phyloP scores from a whole-genome alignment of 2,329 filamentous ascomycete species.

The Pestalotiopsis sp. region DNA sequence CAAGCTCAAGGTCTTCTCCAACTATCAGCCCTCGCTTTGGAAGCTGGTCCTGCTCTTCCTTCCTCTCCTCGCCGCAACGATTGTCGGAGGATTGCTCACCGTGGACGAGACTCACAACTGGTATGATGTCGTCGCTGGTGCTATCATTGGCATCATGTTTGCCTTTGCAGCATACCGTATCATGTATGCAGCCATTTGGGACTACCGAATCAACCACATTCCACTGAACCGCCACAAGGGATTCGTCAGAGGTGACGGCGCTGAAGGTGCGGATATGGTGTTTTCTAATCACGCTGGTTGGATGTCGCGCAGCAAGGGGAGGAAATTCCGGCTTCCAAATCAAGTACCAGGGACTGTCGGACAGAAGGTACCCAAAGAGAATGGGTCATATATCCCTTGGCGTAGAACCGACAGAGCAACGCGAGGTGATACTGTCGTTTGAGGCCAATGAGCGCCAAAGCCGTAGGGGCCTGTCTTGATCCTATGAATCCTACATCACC shows the following conservation, averaged over 20 bases:
- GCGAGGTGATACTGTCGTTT: neutral
- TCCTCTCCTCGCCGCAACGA: conserved; percentile 61
- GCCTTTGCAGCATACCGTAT: conserved; percentile 67
- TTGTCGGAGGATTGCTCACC: conserved; percentile 64
- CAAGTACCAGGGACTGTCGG: neutral
- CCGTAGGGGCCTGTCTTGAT: neutral
- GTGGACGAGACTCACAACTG: conserved; percentile 71
- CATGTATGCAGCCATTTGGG: conserved; percentile 69
- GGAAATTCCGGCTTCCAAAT: neutral
- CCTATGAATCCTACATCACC: neutral
- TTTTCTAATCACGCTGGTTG: conserved; percentile 31
- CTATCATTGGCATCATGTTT: conserved; percentile 63
- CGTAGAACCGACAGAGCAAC: neutral
- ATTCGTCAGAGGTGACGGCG: conserved; percentile 31
- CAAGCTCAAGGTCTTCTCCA: conserved; percentile 71
- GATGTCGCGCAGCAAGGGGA: conserved; percentile 13
- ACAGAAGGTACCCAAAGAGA: no score
- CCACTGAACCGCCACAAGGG: conserved; percentile 50
- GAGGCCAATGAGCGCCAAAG: neutral
- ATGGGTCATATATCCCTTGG: no score
- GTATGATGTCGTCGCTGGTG: conserved; percentile 70
- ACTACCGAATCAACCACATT: conserved; percentile 71
- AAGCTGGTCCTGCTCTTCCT: conserved; percentile 61
- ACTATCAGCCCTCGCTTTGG: conserved; percentile 70
- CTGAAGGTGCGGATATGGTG: conserved; percentile 23